Conservation (phyloP, 805 yeast species). For the Cyberlindnera euphorbiiphila region DNA sequence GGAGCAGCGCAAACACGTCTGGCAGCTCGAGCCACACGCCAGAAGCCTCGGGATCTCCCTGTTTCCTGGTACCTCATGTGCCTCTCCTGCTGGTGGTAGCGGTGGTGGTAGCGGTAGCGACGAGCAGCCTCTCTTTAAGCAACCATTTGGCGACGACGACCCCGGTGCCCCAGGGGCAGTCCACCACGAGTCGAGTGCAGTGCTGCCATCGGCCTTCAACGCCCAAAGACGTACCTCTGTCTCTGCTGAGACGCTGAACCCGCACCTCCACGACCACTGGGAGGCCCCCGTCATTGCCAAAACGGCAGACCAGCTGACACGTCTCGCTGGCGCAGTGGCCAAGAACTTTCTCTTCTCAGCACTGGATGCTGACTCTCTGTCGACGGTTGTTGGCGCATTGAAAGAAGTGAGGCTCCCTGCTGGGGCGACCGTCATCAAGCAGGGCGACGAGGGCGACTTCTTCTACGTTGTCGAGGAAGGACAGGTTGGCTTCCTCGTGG, state of each 20-base stretch:
- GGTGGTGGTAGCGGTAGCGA: too few species aligned
- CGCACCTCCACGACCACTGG: slow-evolving; percentile 67
- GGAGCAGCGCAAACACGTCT: slow-evolving; percentile 50
- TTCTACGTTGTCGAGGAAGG: slow-evolving; percentile 87
- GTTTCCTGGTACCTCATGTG: slow-evolving; percentile 18
- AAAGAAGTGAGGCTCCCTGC: slow-evolving; percentile 61
- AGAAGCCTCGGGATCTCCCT: slow-evolving; percentile 47
- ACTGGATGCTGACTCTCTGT: slow-evolving; percentile 72
- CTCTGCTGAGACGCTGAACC: slow-evolving; percentile 83
- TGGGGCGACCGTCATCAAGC: slow-evolving; percentile 68
- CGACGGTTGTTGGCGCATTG: slow-evolving; percentile 78
- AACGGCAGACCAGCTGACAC: slow-evolving; percentile 56
- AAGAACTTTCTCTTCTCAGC: slow-evolving; percentile 83
- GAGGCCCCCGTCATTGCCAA: slow-evolving; percentile 66
- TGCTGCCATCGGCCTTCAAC: slow-evolving; percentile 62
- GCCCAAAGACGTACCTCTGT: slow-evolving; percentile 87
- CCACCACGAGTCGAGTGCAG: slow-evolving; percentile 22
- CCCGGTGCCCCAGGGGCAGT: too few species aligned
- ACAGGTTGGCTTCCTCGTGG: slow-evolving; percentile 72
- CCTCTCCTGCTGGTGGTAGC: slow-evolving; percentile 8
- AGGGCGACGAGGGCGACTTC: slow-evolving; percentile 94
- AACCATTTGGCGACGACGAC: slow-evolving; percentile 60
- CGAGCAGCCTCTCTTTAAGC: slow-evolving; percentile 25
- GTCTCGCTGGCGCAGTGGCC: slow-evolving; percentile 67
- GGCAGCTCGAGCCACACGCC: slow-evolving; percentile 48